Base-by-base conservation (phyloP, 208 protist species). In the Trypanosoma mega region DNA sequence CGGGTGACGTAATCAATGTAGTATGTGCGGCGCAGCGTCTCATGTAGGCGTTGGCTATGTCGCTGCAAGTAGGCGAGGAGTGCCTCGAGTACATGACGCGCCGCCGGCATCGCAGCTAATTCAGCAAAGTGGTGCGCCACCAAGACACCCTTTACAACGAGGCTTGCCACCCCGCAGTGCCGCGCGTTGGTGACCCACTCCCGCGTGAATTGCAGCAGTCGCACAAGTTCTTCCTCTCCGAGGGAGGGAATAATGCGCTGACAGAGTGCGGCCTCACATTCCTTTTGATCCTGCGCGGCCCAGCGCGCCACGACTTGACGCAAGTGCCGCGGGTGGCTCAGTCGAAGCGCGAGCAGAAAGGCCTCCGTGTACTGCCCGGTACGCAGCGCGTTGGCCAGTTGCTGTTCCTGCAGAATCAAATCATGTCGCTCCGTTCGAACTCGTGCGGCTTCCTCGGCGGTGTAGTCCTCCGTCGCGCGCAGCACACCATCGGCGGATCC, bases 171-270 rank as follows among this genome's bases (percentile, higher is more conserved):
- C 30, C 71, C 64, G 62, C 75, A 82, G 55, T 93, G 78, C 2
- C 87, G 86, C 37, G 84, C 91, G 75, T 95, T 97, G 11, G 85
- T 92, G 33, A 96, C 78, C 92, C 92, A 97, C 76, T 97, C 86
- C 0, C 85, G 85, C 29, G 84, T 93, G 71, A 91, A 97, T 66
- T 94, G 75, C 52, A 97, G 68, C n/a, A 95, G 70, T 6, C 76
- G 78, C 3, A 78, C 57, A 53, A 97, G 47, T 39, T 88, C 59
- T 8, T 90, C 84, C 48, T 80, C 75, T 16, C 61, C 62, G 9
- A 94, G 72, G 0, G 56, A 34, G 0, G 83, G 82, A 43, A 94
- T 57, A 24, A 97, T 68, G 57, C 72, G 71, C 0, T 33, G n/a
- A 7, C 76, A 71, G 36, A 97, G 68, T 5, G 72, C 63, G 27